A percentile compares a stretch with the other conserved stretches of the same genome.
phyloP scores from a whole-genome alignment of 108 stramenopile species.

The Cyclotella baltica region DNA sequence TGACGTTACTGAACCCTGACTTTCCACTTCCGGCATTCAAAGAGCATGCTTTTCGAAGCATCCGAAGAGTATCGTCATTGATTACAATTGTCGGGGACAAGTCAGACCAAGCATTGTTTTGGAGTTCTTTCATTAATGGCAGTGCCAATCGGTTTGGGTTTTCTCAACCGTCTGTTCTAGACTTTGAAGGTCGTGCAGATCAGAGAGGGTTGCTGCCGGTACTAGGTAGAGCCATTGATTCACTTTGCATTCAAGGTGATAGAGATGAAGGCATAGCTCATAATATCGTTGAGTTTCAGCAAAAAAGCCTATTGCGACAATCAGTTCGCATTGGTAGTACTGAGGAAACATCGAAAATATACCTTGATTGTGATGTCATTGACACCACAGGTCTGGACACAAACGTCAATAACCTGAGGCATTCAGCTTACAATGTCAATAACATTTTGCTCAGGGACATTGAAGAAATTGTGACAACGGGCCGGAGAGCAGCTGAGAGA shows the following conservation, averaged over 20 bases:
- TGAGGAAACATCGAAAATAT: not conserved
- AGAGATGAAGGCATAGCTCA: constrained; percentile 1
- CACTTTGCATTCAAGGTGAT: not conserved
- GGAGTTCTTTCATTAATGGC: constrained; percentile 50
- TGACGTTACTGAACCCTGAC: constrained; percentile 60
- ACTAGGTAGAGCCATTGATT: constrained; percentile 9
- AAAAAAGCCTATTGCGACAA: not conserved
- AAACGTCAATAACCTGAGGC: constrained; percentile 48
- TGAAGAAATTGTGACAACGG: constrained; percentile 55
- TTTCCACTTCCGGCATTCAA: constrained; percentile 48
- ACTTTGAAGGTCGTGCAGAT: not conserved
- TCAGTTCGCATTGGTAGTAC: not conserved
- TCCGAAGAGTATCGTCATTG: constrained; percentile 39
- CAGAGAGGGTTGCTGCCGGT: not conserved
- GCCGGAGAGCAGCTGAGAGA: constrained; percentile 43
- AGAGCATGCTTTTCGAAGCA: constrained; percentile 38
- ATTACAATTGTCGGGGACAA: constrained; percentile 58
- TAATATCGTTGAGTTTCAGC: not conserved
- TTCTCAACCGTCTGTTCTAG: constrained; percentile 1
- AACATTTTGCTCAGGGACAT: constrained; percentile 47
- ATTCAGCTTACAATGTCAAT: constrained; percentile 56
- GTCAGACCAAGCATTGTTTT: constrained; percentile 50
- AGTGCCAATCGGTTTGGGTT: not conserved
- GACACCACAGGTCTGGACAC: constrained; percentile 61
- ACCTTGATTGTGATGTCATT: constrained; percentile 58